Conservation (phyloP, 805 yeast genomes). For the Candida adriatica region DNA sequence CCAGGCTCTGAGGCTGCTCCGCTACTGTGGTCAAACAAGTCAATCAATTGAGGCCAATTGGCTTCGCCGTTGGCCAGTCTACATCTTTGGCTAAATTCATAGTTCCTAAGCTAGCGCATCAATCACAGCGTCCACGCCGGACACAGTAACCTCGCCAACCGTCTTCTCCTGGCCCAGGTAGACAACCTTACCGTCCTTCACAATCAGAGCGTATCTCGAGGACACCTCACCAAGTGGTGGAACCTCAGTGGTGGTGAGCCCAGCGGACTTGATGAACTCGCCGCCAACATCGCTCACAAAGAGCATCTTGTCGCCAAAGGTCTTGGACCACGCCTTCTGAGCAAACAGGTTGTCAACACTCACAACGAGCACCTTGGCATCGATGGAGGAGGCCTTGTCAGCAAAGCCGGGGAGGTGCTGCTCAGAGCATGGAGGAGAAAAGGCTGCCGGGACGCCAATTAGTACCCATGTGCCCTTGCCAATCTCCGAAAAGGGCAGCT, state of each 20-base stretch:
- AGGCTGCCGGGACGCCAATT: conserved; percentile 79
- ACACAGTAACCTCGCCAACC: conserved; percentile 30
- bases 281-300: conserved; percentile 63
- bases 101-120: no score
- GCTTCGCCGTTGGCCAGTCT: no score
- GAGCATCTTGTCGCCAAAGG: conserved; percentile 30
- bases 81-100: no score
- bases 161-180: conserved; percentile 35
- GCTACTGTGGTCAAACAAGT: no score
- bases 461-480: conserved; percentile 34
- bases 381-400: conserved; percentile 32
- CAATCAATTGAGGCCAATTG: no score
- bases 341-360: conserved; percentile 70
- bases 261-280: conserved; percentile 42
- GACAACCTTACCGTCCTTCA: conserved; percentile 44
- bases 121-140: no score
- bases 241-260: conserved; percentile 42
- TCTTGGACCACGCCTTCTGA: conserved; percentile 52
- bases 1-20: no score
- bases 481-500: conserved; percentile 23
- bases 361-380: conserved; percentile 48
- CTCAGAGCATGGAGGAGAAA: conserved; percentile 75
- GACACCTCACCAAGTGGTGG: conserved; percentile 45
- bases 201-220: conserved; percentile 61
- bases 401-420: conserved; percentile 59